These are phyloP conservation scores for Lipomyces yamadae DNA, from an alignment of 805 yeast species.

Conservation along the genomic window DNA sequence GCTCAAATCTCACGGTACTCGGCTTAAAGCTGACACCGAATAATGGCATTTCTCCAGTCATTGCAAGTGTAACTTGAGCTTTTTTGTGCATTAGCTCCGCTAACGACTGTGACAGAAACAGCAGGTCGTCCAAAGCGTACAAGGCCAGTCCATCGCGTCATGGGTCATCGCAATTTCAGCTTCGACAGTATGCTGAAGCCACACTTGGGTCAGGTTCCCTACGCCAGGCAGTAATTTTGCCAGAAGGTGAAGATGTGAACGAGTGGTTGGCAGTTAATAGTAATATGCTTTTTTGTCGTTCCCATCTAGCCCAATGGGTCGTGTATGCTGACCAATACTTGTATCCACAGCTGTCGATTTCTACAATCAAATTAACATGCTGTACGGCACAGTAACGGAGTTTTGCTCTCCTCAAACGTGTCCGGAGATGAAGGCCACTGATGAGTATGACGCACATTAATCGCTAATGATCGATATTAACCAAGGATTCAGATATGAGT, in stretches of 20 bases:
- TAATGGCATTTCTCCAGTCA: slow-evolving; percentile 31
- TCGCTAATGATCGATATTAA: not conserved
- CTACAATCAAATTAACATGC: slow-evolving; percentile 94
- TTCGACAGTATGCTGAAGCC: slow-evolving; percentile 89
- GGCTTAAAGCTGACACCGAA: not conserved
- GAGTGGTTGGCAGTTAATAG: slow-evolving; percentile 95
- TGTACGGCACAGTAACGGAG: slow-evolving; percentile 93
- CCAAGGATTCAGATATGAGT: slow-evolving; percentile 54
- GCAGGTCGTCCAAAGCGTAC: slow-evolving; percentile 40
- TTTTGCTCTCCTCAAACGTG: slow-evolving; percentile 95
- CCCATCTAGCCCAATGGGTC: not conserved
- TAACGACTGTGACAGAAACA: slow-evolving; percentile 10
- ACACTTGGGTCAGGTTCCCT: slow-evolving; percentile 91
- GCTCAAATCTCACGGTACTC: not conserved
- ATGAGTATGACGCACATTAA: slow-evolving; percentile 59
- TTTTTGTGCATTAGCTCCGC: not conserved
- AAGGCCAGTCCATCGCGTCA: slow-evolving; percentile 43
- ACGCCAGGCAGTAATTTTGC: slow-evolving; percentile 90
- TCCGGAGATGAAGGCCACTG: slow-evolving; percentile 97
- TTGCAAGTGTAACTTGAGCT: slow-evolving; percentile 18
- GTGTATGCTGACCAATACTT: not conserved
- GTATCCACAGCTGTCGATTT: slow-evolving; percentile 78
- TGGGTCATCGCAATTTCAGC: slow-evolving; percentile 45
- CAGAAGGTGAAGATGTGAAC: slow-evolving; percentile 85
- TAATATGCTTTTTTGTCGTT: slow-evolving; percentile 28